phyloP scores from a whole-genome alignment of 2,329 filamentous ascomycete genomes.

The Pseudocercospora macadamiae region DNA sequence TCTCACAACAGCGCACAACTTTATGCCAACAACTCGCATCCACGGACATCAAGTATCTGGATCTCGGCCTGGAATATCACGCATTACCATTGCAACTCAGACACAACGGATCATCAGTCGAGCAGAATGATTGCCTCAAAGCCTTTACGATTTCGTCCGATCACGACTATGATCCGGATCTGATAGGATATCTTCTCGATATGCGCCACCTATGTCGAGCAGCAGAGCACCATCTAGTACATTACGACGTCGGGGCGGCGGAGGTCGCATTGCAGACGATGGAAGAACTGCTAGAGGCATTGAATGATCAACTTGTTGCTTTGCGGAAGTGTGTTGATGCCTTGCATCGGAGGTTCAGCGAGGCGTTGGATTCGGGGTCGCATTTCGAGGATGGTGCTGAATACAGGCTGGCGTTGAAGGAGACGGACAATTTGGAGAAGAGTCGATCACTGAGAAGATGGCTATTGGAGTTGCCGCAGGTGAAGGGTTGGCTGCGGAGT shows the following conservation, averaged over 20 bases:
- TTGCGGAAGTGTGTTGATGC: constrained; percentile 13
- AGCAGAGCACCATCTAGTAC: background rate
- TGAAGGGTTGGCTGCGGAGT: constrained; percentile 3
- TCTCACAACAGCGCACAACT: background rate
- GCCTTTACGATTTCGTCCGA: background rate
- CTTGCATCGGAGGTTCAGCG: constrained; percentile 12
- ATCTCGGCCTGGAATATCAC: constrained; percentile 19
- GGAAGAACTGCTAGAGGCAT: constrained; percentile 9
- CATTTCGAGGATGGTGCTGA: constrained; percentile 1
- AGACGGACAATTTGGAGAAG: constrained; percentile 8
- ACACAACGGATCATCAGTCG: background rate
- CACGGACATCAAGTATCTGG: constrained; percentile 13
- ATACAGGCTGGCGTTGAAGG: constrained; percentile 12
- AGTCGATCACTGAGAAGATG: constrained; percentile 6
- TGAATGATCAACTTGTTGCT: constrained; percentile 15
- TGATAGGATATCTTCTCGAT: constrained; percentile 13
- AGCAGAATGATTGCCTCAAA: constrained; percentile 2
- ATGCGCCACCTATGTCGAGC: constrained; percentile 4
- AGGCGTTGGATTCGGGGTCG: constrained; percentile 10
- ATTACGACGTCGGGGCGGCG: constrained; percentile 2
- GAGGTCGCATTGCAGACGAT: constrained; percentile 7
- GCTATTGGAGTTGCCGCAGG: constrained; percentile 10
- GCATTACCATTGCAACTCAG: constrained; percentile 15
- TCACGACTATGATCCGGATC: constrained; percentile 3
- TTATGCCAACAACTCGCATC: constrained; percentile 6